Evolutionary conservation across 2,329 filamentous ascomycete species (phyloP).

Genomic region (Bipolaris victoriae): DNA sequence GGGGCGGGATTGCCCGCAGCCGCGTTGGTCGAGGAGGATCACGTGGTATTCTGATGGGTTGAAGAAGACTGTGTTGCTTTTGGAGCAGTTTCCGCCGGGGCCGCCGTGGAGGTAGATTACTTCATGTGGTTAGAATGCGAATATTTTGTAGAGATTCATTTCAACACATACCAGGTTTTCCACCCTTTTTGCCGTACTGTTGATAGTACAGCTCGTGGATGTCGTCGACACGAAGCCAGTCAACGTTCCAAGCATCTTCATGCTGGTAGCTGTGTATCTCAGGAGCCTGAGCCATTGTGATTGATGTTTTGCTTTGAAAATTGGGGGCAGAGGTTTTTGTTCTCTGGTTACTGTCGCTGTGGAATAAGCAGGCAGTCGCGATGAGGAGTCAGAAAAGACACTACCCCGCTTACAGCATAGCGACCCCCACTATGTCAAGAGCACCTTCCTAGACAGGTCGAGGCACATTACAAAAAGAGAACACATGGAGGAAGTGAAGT

Average conservation of each 20-base stretch:
- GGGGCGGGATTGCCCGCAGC: slow-evolving; percentile 54
- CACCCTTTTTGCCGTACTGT: slow-evolving; percentile 49
- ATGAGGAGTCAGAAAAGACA: slow-evolving; percentile 9
- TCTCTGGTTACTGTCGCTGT: neutral
- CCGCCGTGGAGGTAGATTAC: slow-evolving; percentile 56
- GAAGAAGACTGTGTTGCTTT: slow-evolving; percentile 52
- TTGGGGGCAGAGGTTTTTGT: neutral
- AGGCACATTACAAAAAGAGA: neutral
- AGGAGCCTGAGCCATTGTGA: slow-evolving; percentile 19
- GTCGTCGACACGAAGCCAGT: slow-evolving; percentile 42
- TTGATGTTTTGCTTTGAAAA: neutral
- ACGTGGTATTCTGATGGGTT: slow-evolving; percentile 54
- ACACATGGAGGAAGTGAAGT: neutral
- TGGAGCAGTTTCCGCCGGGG: slow-evolving; percentile 48
- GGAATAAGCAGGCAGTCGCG: neutral
- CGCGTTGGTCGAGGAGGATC: slow-evolving; percentile 57
- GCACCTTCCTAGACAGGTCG: slow-evolving; percentile 11
- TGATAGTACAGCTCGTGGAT: slow-evolving; percentile 49
- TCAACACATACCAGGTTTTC: slow-evolving; percentile 44
- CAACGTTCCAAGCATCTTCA: slow-evolving; percentile 43
- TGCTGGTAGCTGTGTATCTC: slow-evolving; percentile 39
- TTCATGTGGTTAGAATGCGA: slow-evolving; percentile 6
- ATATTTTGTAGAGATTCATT: neutral
- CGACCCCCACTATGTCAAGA: slow-evolving; percentile 9
- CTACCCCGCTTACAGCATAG: slow-evolving; percentile 21